Conservation (phyloP, 2,329 filamentous ascomycete species). For the Cercospora beticola region DNA sequence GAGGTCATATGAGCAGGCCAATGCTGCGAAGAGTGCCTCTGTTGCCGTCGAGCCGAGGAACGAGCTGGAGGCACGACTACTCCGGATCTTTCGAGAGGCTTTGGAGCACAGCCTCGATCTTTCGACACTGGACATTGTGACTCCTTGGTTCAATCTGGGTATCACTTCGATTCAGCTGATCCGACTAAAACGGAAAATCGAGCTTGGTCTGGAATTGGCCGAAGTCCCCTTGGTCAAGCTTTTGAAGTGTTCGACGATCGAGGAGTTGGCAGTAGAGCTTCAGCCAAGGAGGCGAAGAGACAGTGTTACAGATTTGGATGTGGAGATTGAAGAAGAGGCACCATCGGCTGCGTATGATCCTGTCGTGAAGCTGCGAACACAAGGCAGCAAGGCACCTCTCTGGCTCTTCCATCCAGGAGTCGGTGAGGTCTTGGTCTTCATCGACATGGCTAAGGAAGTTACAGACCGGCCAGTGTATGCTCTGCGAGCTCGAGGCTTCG, state of each 20-base stretch:
- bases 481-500: conserved; percentile 47
- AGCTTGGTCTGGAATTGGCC: neutral
- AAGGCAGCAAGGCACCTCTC: conserved; percentile 33
- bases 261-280: conserved; percentile 6
- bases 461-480: conserved; percentile 49
- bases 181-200: conserved; percentile 3
- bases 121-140: neutral
- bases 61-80: conserved; percentile 1
- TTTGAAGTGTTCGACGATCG: conserved; percentile 8
- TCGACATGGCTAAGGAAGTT: conserved; percentile 41
- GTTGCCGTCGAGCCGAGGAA: neutral
- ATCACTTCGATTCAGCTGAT: conserved; percentile 12
- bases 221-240: conserved; percentile 9
- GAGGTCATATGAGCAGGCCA: conserved; percentile 1
- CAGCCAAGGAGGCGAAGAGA: neutral
- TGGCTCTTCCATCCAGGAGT: conserved; percentile 42
- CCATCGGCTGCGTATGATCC: conserved; percentile 31
- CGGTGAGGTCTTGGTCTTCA: conserved; percentile 42
- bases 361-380: conserved; percentile 32
- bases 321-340: neutral
- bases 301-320: neutral
- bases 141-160: conserved; percentile 12
- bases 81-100: conserved; percentile 6
- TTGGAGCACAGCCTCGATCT: neutral
- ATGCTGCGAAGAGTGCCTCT: neutral